These are phyloP conservation scores for Graphiopsis chlorocephala DNA, from an alignment of 2,329 filamentous ascomycete genomes.

Conservation along the genomic window DNA sequence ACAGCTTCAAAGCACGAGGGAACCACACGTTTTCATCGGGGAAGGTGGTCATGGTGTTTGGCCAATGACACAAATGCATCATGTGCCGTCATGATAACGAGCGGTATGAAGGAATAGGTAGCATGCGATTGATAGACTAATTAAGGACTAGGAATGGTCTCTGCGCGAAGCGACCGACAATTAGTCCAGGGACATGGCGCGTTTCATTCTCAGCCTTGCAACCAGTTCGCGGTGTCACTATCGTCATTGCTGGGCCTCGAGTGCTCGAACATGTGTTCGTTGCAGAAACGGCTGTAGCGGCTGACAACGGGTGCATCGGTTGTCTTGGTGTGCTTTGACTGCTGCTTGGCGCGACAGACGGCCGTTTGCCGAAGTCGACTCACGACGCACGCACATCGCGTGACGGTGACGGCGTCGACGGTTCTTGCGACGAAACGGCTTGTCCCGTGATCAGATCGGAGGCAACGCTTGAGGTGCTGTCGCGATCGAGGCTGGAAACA, in stretches of 20 bases:
- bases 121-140: not conserved
- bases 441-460: not conserved
- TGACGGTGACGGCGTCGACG: not conserved
- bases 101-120: conserved; percentile 10
- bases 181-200: conserved; percentile 1
- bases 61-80: not conserved
- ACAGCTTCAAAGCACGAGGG: not conserved
- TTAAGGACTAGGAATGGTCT: not conserved
- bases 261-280: conserved; percentile 6
- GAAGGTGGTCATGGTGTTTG: not conserved
- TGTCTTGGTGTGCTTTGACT: not conserved
- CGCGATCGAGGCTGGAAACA: not conserved
- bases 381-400: conserved; percentile 6
- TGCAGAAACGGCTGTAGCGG: conserved; percentile 11
- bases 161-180: not conserved
- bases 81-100: not conserved
- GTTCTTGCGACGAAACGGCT: not conserved
- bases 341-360: conserved; percentile 3
- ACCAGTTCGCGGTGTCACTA: not conserved
- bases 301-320: conserved; percentile 9
- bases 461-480: not conserved
- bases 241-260: not conserved
- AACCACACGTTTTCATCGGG: not conserved
- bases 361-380: not conserved
- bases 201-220: conserved; percentile 10